Conservation (phyloP, 2,329 filamentous ascomycete species). For the Colletotrichum camelliae region DNA sequence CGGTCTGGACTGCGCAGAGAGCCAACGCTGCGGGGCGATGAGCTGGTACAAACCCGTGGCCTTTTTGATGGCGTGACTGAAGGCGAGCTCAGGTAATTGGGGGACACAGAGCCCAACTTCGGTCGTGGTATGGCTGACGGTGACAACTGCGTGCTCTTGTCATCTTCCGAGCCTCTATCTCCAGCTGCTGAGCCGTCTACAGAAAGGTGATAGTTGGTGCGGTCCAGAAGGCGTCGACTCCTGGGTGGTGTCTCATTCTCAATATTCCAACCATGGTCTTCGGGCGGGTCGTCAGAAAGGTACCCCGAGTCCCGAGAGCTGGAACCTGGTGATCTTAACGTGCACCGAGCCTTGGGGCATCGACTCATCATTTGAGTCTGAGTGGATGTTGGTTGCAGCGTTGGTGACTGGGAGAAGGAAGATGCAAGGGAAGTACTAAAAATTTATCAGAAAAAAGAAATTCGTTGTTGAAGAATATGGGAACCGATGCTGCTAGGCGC, state of each 20-base stretch:
- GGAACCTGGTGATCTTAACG: background rate
- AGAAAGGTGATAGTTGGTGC: background rate
- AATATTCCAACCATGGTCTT: background rate
- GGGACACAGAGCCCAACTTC: background rate
- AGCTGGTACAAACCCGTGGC: background rate
- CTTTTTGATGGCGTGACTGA: background rate
- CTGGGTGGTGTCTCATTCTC: background rate
- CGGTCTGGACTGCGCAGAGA: conserved; percentile 43
- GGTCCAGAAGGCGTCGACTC: background rate
- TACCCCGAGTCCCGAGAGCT: background rate
- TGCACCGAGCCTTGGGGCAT: background rate
- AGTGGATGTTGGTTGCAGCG: too few species aligned
- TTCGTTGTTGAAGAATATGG: background rate
- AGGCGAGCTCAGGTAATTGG: background rate
- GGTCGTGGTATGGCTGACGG: background rate
- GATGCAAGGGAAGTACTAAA: background rate
- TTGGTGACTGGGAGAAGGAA: background rate
- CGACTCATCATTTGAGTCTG: background rate
- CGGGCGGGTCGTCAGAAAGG: background rate
- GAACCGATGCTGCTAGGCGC: background rate
- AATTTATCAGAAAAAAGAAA: background rate
- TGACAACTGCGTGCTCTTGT: background rate
- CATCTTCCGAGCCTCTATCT: background rate
- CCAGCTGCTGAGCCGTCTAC: conserved; percentile 13
- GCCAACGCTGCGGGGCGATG: background rate